Evolutionary conservation across 2,329 filamentous ascomycete species (phyloP), one percentile per base, ranked within the genome.

Genomic region (Clathrospora elynae): DNA sequence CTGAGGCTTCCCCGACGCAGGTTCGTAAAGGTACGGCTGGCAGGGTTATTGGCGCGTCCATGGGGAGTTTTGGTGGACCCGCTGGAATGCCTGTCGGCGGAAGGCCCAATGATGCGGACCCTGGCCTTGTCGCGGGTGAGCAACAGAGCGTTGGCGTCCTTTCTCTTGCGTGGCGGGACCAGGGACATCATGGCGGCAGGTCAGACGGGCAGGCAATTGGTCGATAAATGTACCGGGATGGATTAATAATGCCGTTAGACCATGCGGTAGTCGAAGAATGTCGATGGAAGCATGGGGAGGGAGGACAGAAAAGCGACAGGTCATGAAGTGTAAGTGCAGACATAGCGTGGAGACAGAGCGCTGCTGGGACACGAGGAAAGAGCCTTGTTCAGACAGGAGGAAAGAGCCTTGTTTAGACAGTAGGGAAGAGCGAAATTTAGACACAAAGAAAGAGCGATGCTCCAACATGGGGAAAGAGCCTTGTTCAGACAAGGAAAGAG

Each of bases 1-100:
- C 55, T 66, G 37, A 68, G 37, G 43, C 65, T 61, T 35, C 61
- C 57, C 26, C 58, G 58, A 12, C 66, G 64, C 17, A 70, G 37
- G 18, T 56, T 62, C 20, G 42, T 59, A 28, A 68, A 54, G 11
- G 62, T 57, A 13, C 59, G 58, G 18, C 50, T 53, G 16, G 51
- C 59, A 5, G 58, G 54, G 6, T 55, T 47, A 37, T 34, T 57
- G 17, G 51, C 37, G 11, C 46, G 55, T 13, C 49, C 19, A 8
- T 47, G 53, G 29, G 53, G 51, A 6, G 51, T 29, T 30, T 55
- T 64, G 23, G 34, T 18, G 6, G 34, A 24, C 7, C 47, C 48
- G 8, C 50, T 49, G 7, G 49, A 22, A 6, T 37, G 18, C 3
- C 34, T 35, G 13, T 60, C 51, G 6, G 40, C 44, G 7, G 53